Evolutionary conservation across 768 basidiomycete species (phyloP).

Genomic region (Suillus ampliporus): DNA sequence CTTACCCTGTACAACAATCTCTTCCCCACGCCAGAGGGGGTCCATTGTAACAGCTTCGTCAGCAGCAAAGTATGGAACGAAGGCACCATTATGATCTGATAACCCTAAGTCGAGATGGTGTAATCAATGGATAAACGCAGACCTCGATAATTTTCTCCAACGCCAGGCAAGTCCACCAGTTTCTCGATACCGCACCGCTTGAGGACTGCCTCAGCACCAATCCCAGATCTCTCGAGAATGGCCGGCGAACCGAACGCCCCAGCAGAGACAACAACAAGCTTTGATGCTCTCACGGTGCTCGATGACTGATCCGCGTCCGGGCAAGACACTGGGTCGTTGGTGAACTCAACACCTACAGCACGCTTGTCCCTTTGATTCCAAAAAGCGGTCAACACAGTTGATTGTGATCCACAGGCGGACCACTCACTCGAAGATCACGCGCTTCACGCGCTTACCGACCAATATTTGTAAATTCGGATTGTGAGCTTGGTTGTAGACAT

Average conservation of each 20-base stretch:
- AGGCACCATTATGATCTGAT: constrained; percentile 37
- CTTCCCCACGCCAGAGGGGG: constrained; percentile 44
- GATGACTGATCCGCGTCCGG: constrained; percentile 16
- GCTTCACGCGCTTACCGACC: constrained; percentile 40
- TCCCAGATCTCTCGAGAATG: constrained; percentile 60
- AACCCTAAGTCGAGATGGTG: neutral
- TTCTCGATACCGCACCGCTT: constrained; percentile 33
- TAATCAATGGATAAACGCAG: neutral
- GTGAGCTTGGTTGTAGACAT: constrained; percentile 41
- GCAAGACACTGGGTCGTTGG: constrained; percentile 30
- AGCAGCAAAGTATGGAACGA: constrained; percentile 42
- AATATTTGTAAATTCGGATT: constrained; percentile 37
- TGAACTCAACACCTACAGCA: constrained; percentile 46
- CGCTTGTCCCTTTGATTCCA: constrained; percentile 31
- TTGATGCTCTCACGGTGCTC: constrained; percentile 32
- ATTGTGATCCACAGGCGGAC: neutral
- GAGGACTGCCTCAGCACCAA: constrained; percentile 41
- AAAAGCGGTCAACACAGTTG: neutral
- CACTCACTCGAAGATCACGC: constrained; percentile 42
- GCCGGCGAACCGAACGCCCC: constrained; percentile 51
- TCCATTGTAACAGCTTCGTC: constrained; percentile 55
- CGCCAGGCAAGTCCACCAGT: constrained; percentile 44
- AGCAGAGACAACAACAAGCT: constrained; percentile 44
- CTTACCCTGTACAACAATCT: constrained; percentile 47
- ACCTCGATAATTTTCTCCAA: constrained; percentile 51